Base-by-base conservation (phyloP, 2,329 filamentous ascomycete species). In the Leptographium galeiforme region DNA sequence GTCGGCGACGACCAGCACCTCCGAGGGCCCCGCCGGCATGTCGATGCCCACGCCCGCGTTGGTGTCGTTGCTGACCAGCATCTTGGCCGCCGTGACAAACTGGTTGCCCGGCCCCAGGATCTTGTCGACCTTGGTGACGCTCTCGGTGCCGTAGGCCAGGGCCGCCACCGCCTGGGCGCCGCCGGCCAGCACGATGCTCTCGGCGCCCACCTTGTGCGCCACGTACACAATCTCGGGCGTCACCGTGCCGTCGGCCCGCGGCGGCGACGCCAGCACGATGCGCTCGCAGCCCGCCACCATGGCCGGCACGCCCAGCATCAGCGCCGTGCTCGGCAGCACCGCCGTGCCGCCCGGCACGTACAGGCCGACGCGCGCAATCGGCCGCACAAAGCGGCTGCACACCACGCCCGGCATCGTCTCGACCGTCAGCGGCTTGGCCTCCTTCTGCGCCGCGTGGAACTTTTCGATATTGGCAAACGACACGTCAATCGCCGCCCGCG, bases 361-460 rank as follows among this genome's bases (percentile, higher is more conserved):
- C 7, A 96, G 76, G 58, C 93, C 93, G n/a, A 98, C 93, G 40
- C 89, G 79, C 69, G 97, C 93, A 58, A 98, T 97, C 0, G 93
- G 85, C 19, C 93, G 79, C 13, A 84, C 83, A 71, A 98, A 97
- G 55, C 93, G 88, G 58, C 88, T 94, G 73, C 93, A 98, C 33
- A 93, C 76, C 4, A 98, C 89, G 36, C 93, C 93, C 0, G 93
- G 93, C 93, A 98, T 98, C 1, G 93, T 98, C 73, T 97, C 91
- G 8, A 98, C 88, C 54, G 82, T 70, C 8, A 98, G 75, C 2
- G 88, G 77, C 67, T 89, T 86, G 32, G 87, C 81, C 60, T 95
- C 88, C 63, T 85, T 85, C 63, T 98, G 93, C 0, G 91, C 91
- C 14, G 86, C 80, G 71, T 98, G 93, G 75, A 98, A 98, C 62